Base-by-base conservation (phyloP, 441 rosid species). In the Populus hybrid region DNA sequence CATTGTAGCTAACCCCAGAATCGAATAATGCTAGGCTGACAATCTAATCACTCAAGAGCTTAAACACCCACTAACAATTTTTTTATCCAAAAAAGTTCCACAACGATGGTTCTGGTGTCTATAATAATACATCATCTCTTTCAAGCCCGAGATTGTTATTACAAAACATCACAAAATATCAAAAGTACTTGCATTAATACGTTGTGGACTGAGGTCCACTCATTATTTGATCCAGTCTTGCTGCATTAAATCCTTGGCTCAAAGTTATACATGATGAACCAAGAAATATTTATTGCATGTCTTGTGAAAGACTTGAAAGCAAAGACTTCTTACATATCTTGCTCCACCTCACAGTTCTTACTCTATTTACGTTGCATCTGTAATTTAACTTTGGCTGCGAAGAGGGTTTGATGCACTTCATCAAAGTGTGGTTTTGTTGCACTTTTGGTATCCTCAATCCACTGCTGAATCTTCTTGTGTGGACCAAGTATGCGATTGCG, bases 371-470 rank as follows among this genome's bases (percentile, higher is more conserved):
- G 32, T 77, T 73, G 87, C 80, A 79, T 82, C 76, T 84, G 85
- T 6, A 85, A 59, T 28, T 9, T 79, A 24, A 72, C 86, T 81
- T 87, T 87, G 73, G 68, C 79, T 79, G 59, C 79, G 75, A 79
- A 85, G 79, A 95, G 83, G 81, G 70, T 30, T 61, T 87, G 76
- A 79, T 93, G 94, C 71, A 89, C 90, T 81, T 87, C 96, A 78
- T 90, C 92, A 76, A 95, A 95, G 80, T 90, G 87, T 69, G 98
- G 94, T 36, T 69, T 84, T 2, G 91, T 89, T 28, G 94, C 92
- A 18, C 79, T 82, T 76, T 86, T 91, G 1, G 92, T 89, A 79
- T 81, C 75, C 79, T 90, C 94, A 65, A 93, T 81, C 99, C 99
- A 95, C 75, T 88, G 81, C 80, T 85, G 86, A 64, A 95, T 91